Conservation (phyloP, 805 yeast genomes). For the Cyberlindnera subsufficiens region DNA sequence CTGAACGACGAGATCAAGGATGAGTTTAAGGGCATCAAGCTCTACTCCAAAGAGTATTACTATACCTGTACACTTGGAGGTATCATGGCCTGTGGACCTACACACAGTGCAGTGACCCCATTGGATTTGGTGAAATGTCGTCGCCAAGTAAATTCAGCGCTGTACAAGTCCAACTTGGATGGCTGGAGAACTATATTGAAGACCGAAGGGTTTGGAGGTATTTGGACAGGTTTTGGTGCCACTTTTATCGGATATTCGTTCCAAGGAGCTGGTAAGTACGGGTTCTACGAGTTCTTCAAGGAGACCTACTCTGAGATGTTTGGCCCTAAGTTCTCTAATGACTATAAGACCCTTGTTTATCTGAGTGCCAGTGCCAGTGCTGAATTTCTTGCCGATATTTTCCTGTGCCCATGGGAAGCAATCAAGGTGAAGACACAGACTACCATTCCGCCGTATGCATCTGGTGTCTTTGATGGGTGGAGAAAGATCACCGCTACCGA, state of each 20-base stretch:
- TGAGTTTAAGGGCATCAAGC: slow-evolving; percentile 14
- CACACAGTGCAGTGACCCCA: slow-evolving; percentile 91
- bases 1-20: slow-evolving; percentile 9
- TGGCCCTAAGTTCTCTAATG: slow-evolving; percentile 56
- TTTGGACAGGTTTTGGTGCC: slow-evolving; percentile 88
- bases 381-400: slow-evolving; percentile 86
- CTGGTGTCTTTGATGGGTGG: slow-evolving; percentile 59
- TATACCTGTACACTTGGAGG: slow-evolving; percentile 60
- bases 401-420: slow-evolving; percentile 91
- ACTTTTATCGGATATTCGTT: slow-evolving; percentile 88
- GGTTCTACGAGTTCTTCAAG: slow-evolving; percentile 89
- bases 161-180: slow-evolving; percentile 71
- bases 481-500: slow-evolving; percentile 57
- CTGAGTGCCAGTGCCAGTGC: slow-evolving; percentile 89
- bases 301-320: slow-evolving; percentile 62
- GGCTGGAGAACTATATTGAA: slow-evolving; percentile 77
- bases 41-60: slow-evolving; percentile 36
- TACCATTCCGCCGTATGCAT: slow-evolving; percentile 80
- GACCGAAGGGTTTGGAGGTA: slow-evolving; percentile 67
- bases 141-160: slow-evolving; percentile 71
- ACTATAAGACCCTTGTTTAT: slow-evolving; percentile 68
- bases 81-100: slow-evolving; percentile 88
- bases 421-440: slow-evolving; percentile 94
- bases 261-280: slow-evolving; percentile 98
- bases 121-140: slow-evolving; percentile 91